Evolutionary conservation across 805 yeast species (phyloP).

Genomic region (Candida anglica): DNA sequence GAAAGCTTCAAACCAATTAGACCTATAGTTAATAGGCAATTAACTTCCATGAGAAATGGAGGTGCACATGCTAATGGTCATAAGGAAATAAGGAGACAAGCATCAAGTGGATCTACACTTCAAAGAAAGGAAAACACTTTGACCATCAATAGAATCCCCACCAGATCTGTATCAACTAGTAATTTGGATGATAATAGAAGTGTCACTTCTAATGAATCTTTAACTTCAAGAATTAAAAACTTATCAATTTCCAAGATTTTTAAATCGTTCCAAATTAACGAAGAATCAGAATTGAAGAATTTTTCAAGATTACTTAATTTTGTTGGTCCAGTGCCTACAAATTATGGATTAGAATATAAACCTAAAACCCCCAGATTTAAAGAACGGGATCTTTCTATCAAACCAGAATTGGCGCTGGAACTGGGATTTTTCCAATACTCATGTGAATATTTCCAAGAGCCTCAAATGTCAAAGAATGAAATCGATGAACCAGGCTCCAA

Average conservation of each 20-base stretch:
- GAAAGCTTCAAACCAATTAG: constrained; percentile 37
- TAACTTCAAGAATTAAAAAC: constrained; percentile 28
- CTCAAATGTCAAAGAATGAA: constrained; percentile 84
- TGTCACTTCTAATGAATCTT: constrained; percentile 20
- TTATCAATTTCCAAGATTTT: constrained; percentile 32
- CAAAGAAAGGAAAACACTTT: constrained; percentile 20
- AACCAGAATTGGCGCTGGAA: constrained; percentile 48
- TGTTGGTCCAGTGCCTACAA: constrained; percentile 30
- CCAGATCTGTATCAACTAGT: constrained; percentile 24
- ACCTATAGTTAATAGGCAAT: constrained; percentile 32
- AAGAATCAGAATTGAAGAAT: constrained; percentile 36
- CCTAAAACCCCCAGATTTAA: constrained; percentile 59
- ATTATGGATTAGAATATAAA: constrained; percentile 40
- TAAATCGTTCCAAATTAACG: constrained; percentile 34
- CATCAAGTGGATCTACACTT: constrained; percentile 17
- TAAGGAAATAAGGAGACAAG: constrained; percentile 13
- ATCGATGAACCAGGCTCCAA: constrained; percentile 90
- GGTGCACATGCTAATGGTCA: constrained; percentile 4
- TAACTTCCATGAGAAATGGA: constrained; percentile 10
- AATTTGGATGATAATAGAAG: constrained; percentile 10
- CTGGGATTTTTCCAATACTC: constrained; percentile 71
- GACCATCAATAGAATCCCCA: constrained; percentile 20
- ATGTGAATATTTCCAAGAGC: constrained; percentile 92
- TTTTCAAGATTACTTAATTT: constrained; percentile 33
- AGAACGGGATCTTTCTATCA: constrained; percentile 26